Evolutionary conservation across 2,329 filamentous ascomycete species (phyloP).

Genomic region (Alternaria arborescens): DNA sequence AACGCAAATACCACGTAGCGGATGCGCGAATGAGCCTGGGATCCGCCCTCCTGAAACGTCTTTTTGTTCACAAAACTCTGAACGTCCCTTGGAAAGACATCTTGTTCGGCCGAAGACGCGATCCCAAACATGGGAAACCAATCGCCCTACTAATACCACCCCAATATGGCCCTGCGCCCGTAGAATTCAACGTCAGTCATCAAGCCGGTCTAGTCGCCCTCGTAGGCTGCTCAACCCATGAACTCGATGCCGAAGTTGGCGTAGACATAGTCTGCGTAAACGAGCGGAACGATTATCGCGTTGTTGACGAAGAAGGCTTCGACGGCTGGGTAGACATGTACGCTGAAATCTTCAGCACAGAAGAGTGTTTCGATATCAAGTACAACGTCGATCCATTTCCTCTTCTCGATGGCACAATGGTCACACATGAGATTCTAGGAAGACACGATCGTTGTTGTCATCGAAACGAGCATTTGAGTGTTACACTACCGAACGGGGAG

Average conservation of each 20-base stretch:
- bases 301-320: slow-evolving; percentile 70
- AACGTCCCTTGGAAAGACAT: slow-evolving; percentile 69
- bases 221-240: slow-evolving; percentile 55
- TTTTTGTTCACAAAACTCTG: slow-evolving; percentile 68
- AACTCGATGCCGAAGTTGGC: slow-evolving; percentile 64
- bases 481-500: slow-evolving; percentile 49
- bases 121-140: slow-evolving; percentile 61
- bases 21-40: slow-evolving; percentile 79
- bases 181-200: slow-evolving; percentile 81
- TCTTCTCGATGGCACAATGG: slow-evolving; percentile 55
- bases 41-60: slow-evolving; percentile 77
- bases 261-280: slow-evolving; percentile 79
- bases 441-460: slow-evolving; percentile 54
- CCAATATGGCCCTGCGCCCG: slow-evolving; percentile 35
- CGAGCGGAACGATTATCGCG: slow-evolving; percentile 71
- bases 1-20: slow-evolving; percentile 70
- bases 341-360: slow-evolving; percentile 71
- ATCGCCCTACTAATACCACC: slow-evolving; percentile 52
- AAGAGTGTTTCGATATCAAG: slow-evolving; percentile 71
- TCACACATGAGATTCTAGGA: slow-evolving; percentile 53
- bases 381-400: slow-evolving; percentile 57
- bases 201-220: slow-evolving; percentile 78
- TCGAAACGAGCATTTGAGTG: slow-evolving; percentile 50
- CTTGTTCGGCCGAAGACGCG: slow-evolving; percentile 63
- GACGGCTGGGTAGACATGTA: slow-evolving; percentile 74